A percentile compares a stretch with the other conserved stretches of the same genome.
Evolutionary conservation across 306 rosid species (phyloP).

Genomic region (Clitoria ternatea): DNA sequence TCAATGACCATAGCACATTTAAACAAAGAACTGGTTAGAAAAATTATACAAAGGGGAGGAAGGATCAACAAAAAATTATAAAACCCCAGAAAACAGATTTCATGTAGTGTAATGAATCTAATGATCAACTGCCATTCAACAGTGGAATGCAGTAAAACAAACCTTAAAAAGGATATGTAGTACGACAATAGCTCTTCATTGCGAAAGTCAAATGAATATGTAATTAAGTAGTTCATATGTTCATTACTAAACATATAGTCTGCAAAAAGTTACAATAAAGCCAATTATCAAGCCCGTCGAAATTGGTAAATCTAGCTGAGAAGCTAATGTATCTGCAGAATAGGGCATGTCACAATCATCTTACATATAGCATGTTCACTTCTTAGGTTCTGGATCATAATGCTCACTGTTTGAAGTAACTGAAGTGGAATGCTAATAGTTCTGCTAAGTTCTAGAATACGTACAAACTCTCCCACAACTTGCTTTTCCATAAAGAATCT

Average conservation of each 20-base stretch:
- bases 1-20: constrained; percentile 33
- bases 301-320: background rate
- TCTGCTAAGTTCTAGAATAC: constrained; percentile 65
- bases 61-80: constrained; percentile 8
- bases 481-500: constrained; percentile 96
- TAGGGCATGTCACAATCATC: constrained; percentile 35
- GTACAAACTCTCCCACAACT: constrained; percentile 79
- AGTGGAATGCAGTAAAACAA: constrained; percentile 26
- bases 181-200: constrained; percentile 75
- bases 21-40: constrained; percentile 34
- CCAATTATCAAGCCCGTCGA: background rate
- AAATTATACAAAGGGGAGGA: background rate
- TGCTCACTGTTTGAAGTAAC: constrained; percentile 79
- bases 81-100: background rate
- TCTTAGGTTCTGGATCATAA: constrained; percentile 83
- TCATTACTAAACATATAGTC: constrained; percentile 86
- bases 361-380: constrained; percentile 90
- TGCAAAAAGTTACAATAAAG: constrained; percentile 35
- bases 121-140: constrained; percentile 6
- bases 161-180: constrained; percentile 91
- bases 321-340: constrained; percentile 25
- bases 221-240: constrained; percentile 69
- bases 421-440: constrained; percentile 61
- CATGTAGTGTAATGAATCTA: constrained; percentile 16
- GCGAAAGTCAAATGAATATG: constrained; percentile 68